These are phyloP conservation scores for Phaffia tasmanica DNA, from an alignment of 768 basidiomycete genomes.

Conservation along the genomic window DNA sequence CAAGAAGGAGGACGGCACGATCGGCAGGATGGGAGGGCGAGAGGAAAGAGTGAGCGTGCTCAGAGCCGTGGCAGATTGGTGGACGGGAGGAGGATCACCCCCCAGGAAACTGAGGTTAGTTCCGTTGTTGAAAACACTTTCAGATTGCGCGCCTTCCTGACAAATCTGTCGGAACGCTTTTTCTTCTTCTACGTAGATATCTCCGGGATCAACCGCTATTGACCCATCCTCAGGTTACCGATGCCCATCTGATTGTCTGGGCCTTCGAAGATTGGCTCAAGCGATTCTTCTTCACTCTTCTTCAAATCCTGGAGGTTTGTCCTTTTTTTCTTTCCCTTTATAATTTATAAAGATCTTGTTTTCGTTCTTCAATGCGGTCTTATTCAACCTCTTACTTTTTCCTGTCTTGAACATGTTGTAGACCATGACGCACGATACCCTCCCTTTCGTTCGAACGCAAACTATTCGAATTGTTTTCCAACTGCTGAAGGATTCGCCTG, in stretches of 20 bases:
- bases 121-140: not conserved
- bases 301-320: conserved; percentile 77
- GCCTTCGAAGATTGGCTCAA: conserved; percentile 97
- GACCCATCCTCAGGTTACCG: conserved; percentile 51
- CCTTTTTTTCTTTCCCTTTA: not conserved
- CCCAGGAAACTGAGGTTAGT: conserved; percentile 71
- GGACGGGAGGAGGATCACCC: conserved; percentile 87
- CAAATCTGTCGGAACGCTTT: conserved; percentile 30
- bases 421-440: conserved; percentile 70
- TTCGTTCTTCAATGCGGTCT: not conserved
- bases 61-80: conserved; percentile 91
- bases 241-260: conserved; percentile 66
- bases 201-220: conserved; percentile 74
- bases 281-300: conserved; percentile 83
- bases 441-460: conserved; percentile 79
- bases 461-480: conserved; percentile 63
- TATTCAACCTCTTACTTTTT: not conserved
- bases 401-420: conserved; percentile 32
- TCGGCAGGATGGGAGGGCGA: conserved; percentile 42
- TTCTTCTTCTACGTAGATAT: conserved; percentile 48
- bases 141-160: not conserved
- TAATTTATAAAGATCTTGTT: not conserved
- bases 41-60: conserved; percentile 85
- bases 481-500: conserved; percentile 77
- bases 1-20: conserved; percentile 52